Base-by-base conservation (phyloP, 495 filamentous ascomycete species). In the Xylaria curta region DNA sequence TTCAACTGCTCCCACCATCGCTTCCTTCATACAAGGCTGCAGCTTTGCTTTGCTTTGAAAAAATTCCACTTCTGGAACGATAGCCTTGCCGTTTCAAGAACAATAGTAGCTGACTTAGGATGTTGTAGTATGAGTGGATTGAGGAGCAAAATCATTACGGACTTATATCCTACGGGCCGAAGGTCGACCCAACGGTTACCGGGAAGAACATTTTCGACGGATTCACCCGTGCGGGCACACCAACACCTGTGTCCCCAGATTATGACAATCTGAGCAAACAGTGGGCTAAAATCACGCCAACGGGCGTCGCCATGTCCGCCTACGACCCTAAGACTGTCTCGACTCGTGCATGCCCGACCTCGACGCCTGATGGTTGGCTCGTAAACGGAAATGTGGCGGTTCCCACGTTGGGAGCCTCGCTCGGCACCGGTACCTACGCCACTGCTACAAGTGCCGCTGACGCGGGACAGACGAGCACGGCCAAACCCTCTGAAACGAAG, bases 101-200 rank as follows among this genome's bases (percentile, higher is more conserved):
- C 26, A 13, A 33, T 15, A 33, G 44, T 46, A 13, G 66, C 68
- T 69, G 15, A 69, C 68, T 53, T 5, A 0, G 15, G 10, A 24
- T 2, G 3, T 61, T 62, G n/a, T 10, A 69, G 68, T 71, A 71
- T 19, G 93, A 97, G 80, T 97, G 94, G 94, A 92, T 97, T 68
- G 81, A 94, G 77, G 94, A 97, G 80, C 83, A 87, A 58, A 97
- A 97, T 79, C 81, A 93, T 76, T 97, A 97, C 78, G 94, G 94
- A 66, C 83, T 97, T 46, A 89, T 97, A 78, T 91, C 86, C 53
- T 97, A 97, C 78, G 94, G 92, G 12, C 84, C 85, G 4, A 78
- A 76, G 56, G 82, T 85, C 53, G 83, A 83, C 59, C 76, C 83
- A 9, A 84, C 81, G 24, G 84, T 73, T 28, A 82, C 85, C 1